phyloP scores from a whole-genome alignment of 2,329 filamentous ascomycete genomes.

The Aspergillus latus region DNA sequence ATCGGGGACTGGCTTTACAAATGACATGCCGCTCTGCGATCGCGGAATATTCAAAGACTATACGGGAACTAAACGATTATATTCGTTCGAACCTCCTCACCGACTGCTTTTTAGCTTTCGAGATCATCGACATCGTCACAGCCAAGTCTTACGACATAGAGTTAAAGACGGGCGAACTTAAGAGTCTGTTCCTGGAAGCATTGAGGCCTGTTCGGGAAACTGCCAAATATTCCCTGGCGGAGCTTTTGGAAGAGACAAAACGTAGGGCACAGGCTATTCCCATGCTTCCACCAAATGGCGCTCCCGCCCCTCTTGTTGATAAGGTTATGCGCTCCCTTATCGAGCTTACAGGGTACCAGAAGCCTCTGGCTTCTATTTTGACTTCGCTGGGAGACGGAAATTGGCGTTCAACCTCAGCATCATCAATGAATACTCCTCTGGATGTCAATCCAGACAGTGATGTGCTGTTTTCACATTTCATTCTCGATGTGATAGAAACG shows the following conservation, averaged over 20 bases:
- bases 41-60: conserved; percentile 77
- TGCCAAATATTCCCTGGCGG: conserved; percentile 78
- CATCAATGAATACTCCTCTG: conserved; percentile 70
- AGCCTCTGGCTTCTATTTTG: conserved; percentile 84
- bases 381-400: conserved; percentile 90
- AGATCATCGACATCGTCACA: conserved; percentile 88
- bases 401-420: conserved; percentile 67
- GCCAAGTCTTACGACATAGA: conserved; percentile 77
- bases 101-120: conserved; percentile 93
- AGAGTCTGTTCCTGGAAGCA: conserved; percentile 76
- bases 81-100: conserved; percentile 83
- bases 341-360: conserved; percentile 81
- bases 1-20: conserved; percentile 78
- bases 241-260: conserved; percentile 80
- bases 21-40: conserved; percentile 76
- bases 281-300: conserved; percentile 73
- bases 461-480: conserved; percentile 86
- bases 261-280: conserved; percentile 66
- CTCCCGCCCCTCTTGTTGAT: conserved; percentile 71
- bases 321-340: conserved; percentile 86
- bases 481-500: conserved; percentile 80
- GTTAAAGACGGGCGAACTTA: conserved; percentile 79
- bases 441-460: conserved; percentile 87
- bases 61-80: conserved; percentile 85
- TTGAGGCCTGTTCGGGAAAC: conserved; percentile 89